phyloP scores from a whole-genome alignment of 1,284 basidiomycete genomes.

The Xerocomus amazonicus region DNA sequence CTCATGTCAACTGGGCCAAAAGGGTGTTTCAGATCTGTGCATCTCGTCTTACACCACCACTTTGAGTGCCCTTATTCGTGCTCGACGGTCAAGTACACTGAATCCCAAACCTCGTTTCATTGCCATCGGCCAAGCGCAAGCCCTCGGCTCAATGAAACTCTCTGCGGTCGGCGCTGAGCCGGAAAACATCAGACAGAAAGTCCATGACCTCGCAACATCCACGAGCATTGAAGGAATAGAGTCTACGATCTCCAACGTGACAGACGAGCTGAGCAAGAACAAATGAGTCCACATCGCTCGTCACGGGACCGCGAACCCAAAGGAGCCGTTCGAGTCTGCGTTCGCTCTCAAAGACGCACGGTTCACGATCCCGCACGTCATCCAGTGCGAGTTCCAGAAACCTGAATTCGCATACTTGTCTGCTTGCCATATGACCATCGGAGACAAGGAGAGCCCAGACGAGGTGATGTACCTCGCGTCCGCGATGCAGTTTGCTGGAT shows the following conservation, averaged over 20 bases:
- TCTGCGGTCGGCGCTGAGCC: not conserved
- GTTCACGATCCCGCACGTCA: too few species aligned
- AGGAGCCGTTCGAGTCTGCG: too few species aligned
- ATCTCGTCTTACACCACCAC: not conserved
- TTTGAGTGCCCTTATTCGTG: not conserved
- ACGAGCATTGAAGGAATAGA: not conserved
- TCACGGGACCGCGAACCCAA: too few species aligned
- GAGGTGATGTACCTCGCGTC: too few species aligned
- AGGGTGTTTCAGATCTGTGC: not conserved
- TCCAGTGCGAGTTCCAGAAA: too few species aligned
- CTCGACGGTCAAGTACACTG: not conserved
- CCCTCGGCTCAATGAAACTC: not conserved
- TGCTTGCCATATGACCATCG: too few species aligned
- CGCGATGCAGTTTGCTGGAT: too few species aligned
- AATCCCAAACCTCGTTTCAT: not conserved
- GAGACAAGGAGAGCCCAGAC: too few species aligned
- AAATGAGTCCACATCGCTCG: not conserved
- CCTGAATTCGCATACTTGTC: too few species aligned
- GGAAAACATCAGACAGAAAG: not conserved
- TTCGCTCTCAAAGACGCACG: too few species aligned
- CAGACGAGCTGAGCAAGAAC: not conserved
- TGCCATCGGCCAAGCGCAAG: not conserved
- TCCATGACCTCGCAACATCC: not conserved
- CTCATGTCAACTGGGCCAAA: not conserved
- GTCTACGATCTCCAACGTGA: not conserved